Base-by-base conservation (phyloP, 331 rosid species). In the Phaseolus coccineus region DNA sequence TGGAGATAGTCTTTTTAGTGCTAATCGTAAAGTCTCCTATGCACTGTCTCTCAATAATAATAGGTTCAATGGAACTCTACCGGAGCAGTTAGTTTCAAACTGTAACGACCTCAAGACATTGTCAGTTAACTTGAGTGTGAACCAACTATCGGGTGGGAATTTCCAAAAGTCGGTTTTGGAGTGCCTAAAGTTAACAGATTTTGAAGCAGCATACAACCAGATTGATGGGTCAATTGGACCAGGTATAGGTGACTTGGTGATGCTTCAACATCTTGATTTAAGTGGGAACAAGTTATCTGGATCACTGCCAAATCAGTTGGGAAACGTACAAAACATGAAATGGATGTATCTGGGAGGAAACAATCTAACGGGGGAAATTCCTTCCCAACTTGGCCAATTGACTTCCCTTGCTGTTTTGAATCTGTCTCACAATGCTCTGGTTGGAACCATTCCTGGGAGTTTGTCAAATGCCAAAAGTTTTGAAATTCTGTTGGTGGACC, bases 111-210 rank as follows among this genome's bases (percentile, higher is more conserved):
- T 88, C 74, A 79, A 71, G 78, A 76, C 81, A n/a, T 79, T 87
- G 73, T 84, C 83, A 0, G 86, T 87, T 58, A 87, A 91, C 82
- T 78, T 89, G 78, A 91, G 86, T 84, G 81, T 77, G 69, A 89
- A 91, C 70, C 84, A 62, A 62, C 74, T 89, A 33, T 83, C 88
- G 0, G 66, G 84, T 69, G 78, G 48, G 50, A 79, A 77, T 80
- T 42, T 74, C 42, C 86, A 72, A 51, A 6, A 72, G 15, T 62
- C 68, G 27, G 61, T 80, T 65, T 80, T 46, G 50, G 68, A 71
- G 69, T 87, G 89, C 39, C 70, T 28, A 67, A 69, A 70, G 74
- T 79, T 87, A 79, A 85, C 48, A 55, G 85, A 80, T 78, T 87
- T 85, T 69, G 87, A 83, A 55, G 91, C 80, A n/a, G 83, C 89